Percentiles rank a stretch among this genome's conserved stretches.
These are phyloP conservation scores for Emmonsiellopsis sp. DNA, from an alignment of 2,329 filamentous ascomycete genomes.

Conservation along the genomic window DNA sequence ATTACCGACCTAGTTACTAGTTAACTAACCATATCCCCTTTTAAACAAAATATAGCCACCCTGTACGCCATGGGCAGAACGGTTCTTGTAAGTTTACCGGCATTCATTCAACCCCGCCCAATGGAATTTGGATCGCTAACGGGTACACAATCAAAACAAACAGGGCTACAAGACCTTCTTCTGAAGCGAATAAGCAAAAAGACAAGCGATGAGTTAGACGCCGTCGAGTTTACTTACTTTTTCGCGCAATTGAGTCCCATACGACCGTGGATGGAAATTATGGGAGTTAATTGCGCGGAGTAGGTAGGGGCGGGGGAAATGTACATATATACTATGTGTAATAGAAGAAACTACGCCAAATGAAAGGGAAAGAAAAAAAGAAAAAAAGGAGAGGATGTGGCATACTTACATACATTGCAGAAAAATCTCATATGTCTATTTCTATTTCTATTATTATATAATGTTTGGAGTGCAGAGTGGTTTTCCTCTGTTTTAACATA, in stretches of 20 bases:
- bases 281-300: not conserved
- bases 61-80: conserved; percentile 37
- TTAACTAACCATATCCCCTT: conserved; percentile 4
- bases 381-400: not conserved
- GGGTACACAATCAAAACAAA: conserved; percentile 16
- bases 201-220: not conserved
- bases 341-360: not conserved
- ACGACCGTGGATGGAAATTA: too few species aligned
- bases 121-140: too few species aligned
- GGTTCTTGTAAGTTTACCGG: conserved; percentile 36
- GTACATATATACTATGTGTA: not conserved
- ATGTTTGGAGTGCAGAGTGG: too few species aligned
- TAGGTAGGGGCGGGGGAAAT: not conserved
- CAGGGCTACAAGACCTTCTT: conserved; percentile 59
- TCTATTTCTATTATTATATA: too few species aligned
- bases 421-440: too few species aligned
- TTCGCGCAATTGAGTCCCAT: too few species aligned
- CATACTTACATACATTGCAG: too few species aligned
- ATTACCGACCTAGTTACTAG: conserved; percentile 1
- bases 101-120: too few species aligned
- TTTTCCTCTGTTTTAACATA: too few species aligned
- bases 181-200: conserved; percentile 23
- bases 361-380: not conserved
- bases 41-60: conserved; percentile 20
- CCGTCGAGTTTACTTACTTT: not conserved